phyloP scores from a whole-genome alignment of 148 eudicot species.

The Silene conica region DNA sequence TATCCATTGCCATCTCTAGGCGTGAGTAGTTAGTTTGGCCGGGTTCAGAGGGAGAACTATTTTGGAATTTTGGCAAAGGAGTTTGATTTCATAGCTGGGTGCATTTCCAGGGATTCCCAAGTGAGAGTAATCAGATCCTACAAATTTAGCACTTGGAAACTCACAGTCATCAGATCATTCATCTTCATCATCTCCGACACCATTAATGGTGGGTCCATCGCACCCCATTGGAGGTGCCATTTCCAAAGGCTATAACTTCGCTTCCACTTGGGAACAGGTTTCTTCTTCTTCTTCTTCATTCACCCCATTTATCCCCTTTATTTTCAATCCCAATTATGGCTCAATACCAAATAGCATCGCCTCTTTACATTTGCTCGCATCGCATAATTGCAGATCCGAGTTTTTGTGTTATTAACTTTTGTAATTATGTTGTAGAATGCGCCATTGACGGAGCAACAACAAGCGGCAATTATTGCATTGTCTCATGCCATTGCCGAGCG shows the following conservation, averaged over 20 bases:
- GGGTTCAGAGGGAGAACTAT: too few relatives aligned
- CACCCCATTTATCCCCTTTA: neutral
- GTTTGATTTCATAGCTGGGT: too few relatives aligned
- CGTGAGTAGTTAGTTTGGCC: too few relatives aligned
- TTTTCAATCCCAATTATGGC: conserved; percentile 5
- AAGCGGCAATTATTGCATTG: conserved; percentile 77
- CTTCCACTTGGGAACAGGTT: conserved; percentile 97
- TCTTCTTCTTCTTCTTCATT: conserved; percentile 2
- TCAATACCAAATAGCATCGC: neutral
- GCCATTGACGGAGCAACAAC: conserved; percentile 90
- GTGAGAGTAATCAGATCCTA: too few relatives aligned
- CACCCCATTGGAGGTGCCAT: conserved; percentile 68
- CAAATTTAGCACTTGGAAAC: too few relatives aligned
- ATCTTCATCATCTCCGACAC: neutral
- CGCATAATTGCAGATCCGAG: conserved; percentile 12
- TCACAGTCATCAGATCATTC: neutral
- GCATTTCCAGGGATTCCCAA: too few relatives aligned
- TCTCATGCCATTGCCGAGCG: conserved; percentile 92
- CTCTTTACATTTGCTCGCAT: neutral
- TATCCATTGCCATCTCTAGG: too few relatives aligned
- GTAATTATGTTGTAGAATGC: conserved; percentile 47
- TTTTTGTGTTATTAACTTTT: neutral
- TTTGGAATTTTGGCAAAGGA: too few relatives aligned
- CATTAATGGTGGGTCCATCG: conserved; percentile 29
- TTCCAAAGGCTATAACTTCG: conserved; percentile 83